These are phyloP conservation scores for Telfairia occidentalis DNA, from an alignment of 331 rosid genomes.

Conservation along the genomic window DNA sequence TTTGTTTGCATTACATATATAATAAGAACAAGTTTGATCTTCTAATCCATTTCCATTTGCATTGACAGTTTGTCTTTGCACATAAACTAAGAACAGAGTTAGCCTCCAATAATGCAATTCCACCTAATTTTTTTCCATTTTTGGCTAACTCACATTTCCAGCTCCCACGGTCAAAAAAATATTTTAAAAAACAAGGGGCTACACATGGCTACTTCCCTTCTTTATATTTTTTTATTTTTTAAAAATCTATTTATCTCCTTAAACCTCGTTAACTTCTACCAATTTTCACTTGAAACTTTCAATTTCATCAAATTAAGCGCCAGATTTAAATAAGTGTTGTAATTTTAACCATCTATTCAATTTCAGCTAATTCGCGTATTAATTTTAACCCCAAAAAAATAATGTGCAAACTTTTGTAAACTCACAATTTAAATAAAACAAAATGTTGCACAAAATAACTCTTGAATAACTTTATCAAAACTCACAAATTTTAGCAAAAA, in stretches of 20 bases:
- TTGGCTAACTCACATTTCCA: not conserved
- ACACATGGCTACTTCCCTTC: not conserved
- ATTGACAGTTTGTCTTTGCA: not conserved
- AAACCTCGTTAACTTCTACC: too few relatives aligned
- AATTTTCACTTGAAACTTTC: too few relatives aligned
- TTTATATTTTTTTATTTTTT: not conserved
- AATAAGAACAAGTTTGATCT: not conserved
- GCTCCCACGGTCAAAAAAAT: not conserved
- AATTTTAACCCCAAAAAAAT: too few relatives aligned
- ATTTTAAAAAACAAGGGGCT: not conserved
- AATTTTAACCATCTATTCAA: too few relatives aligned
- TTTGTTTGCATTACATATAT: not conserved
- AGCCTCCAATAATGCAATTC: not conserved
- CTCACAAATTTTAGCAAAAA: too few relatives aligned
- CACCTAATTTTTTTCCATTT: constrained; percentile 1
- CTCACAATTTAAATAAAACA: too few relatives aligned
- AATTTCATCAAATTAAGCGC: too few relatives aligned
- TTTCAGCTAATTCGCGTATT: too few relatives aligned
- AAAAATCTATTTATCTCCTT: not conserved
- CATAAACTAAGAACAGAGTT: not conserved
- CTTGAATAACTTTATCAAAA: too few relatives aligned
- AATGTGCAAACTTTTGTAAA: too few relatives aligned
- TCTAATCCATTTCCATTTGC: not conserved
- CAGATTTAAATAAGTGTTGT: too few relatives aligned
- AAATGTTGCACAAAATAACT: too few relatives aligned